phyloP scores from a whole-genome alignment of 2,329 filamentous ascomycete species.

The Phyllosticta citribraziliensis region DNA sequence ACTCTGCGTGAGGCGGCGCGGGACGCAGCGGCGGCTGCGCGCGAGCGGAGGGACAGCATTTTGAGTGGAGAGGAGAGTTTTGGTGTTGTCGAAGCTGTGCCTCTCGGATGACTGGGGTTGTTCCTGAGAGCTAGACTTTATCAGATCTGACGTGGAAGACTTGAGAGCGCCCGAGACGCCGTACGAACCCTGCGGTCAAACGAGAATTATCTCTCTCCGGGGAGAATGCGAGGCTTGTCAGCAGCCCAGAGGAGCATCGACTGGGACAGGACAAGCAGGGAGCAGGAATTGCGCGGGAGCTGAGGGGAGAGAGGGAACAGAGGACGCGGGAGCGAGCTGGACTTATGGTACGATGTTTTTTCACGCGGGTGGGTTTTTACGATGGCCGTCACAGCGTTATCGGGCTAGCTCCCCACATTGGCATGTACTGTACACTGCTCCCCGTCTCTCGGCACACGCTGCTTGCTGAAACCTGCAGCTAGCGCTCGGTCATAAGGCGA shows the following conservation, averaged over 20 bases:
- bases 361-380: not conserved
- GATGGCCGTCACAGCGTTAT: not conserved
- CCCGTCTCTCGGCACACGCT: not conserved
- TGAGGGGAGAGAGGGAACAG: not conserved
- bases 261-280: not conserved
- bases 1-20: conserved; percentile 11
- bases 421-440: not conserved
- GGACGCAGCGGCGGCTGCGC: conserved; percentile 8
- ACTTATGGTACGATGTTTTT: not conserved
- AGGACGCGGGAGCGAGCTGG: not conserved
- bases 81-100: not conserved
- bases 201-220: not conserved
- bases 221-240: conserved; percentile 3
- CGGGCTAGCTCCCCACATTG: conserved; percentile 4
- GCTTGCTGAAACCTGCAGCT: not conserved
- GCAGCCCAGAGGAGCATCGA: conserved; percentile 6
- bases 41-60: conserved; percentile 11
- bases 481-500: not conserved
- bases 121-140: conserved; percentile 9
- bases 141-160: conserved; percentile 9
- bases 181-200: not conserved
- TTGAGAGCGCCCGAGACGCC: conserved; percentile 2
- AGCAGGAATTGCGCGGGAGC: not conserved
- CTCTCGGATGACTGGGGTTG: conserved; percentile 1
- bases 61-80: conserved; percentile 4